These are phyloP conservation scores for Yarrowia osloensis DNA, from an alignment of 805 yeast species.

Conservation along the genomic window DNA sequence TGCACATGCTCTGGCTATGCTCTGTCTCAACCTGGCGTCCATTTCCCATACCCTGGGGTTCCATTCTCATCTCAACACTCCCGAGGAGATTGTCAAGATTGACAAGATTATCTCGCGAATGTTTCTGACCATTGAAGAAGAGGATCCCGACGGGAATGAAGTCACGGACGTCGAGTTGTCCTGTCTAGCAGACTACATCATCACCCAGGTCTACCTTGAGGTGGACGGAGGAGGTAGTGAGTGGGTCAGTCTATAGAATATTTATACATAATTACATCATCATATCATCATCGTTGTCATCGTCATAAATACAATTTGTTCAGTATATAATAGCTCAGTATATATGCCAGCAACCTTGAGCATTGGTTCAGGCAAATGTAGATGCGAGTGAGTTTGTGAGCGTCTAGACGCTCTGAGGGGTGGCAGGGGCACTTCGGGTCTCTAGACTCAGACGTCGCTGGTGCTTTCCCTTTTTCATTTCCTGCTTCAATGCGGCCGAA, in stretches of 20 bases:
- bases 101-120: slow-evolving; percentile 35
- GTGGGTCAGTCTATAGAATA: slow-evolving; percentile 37
- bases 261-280: neutral
- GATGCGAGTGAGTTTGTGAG: neutral
- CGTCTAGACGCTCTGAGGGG: slow-evolving; percentile 30
- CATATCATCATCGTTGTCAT: too few relatives aligned
- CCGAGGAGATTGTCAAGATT: slow-evolving; percentile 36
- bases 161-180: slow-evolving; percentile 9
- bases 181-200: slow-evolving; percentile 34
- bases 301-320: slow-evolving; percentile 13
- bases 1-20: slow-evolving; percentile 42
- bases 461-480: slow-evolving; percentile 89
- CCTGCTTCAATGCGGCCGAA: slow-evolving; percentile 87
- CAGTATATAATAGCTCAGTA: slow-evolving; percentile 23
- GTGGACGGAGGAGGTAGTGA: slow-evolving; percentile 43
- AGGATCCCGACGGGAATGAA: neutral
- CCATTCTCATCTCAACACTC: slow-evolving; percentile 32
- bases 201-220: slow-evolving; percentile 42
- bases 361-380: slow-evolving; percentile 22
- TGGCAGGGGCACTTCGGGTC: slow-evolving; percentile 24
- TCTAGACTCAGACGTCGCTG: slow-evolving; percentile 63
- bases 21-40: slow-evolving; percentile 39
- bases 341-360: slow-evolving; percentile 26
- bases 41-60: slow-evolving; percentile 40
- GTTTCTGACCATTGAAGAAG: slow-evolving; percentile 22